Conservation (phyloP, 495 filamentous ascomycete genomes). For the Lophiostoma macrostomum region DNA sequence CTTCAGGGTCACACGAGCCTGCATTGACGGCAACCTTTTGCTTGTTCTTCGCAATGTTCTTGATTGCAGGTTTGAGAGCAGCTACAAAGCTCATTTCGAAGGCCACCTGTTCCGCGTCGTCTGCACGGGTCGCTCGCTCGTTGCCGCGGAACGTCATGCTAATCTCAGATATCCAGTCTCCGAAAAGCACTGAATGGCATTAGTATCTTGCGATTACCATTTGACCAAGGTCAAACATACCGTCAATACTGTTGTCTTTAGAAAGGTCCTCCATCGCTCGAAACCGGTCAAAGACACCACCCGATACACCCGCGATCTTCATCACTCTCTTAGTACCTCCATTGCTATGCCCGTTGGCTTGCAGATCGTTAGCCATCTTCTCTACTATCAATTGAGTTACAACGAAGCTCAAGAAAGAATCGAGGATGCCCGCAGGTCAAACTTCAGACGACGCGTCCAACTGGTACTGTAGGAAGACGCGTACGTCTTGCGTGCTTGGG, state of each 20-base stretch:
- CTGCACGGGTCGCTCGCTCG: conserved; percentile 40
- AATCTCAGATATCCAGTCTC: conserved; percentile 57
- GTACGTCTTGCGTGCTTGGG: too few relatives aligned
- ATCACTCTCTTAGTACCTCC: conserved; percentile 1
- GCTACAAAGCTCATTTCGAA: conserved; percentile 50
- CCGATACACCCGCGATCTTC: conserved; percentile 41
- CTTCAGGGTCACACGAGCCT: conserved; percentile 50
- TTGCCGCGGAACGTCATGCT: conserved; percentile 50
- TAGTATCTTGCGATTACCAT: too few relatives aligned
- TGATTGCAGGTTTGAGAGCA: conserved; percentile 44
- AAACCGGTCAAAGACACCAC: conserved; percentile 54
- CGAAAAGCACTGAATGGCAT: conserved; percentile 49
- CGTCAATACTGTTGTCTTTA: conserved; percentile 49
- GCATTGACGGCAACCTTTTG: conserved; percentile 59
- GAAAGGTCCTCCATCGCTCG: conserved; percentile 54
- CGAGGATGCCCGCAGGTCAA: too few relatives aligned
- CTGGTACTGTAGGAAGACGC: too few relatives aligned
- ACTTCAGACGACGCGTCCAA: too few relatives aligned
- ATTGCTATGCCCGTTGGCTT: neutral
- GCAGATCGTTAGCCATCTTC: conserved; percentile 2
- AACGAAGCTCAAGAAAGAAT: too few relatives aligned
- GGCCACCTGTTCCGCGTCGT: conserved; percentile 40
- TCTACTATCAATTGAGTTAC: too few relatives aligned
- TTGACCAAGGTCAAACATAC: neutral
- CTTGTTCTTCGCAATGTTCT: conserved; percentile 47